Conservation (phyloP, 208 protist genomes). For the Borovskyia barvae region DNA sequence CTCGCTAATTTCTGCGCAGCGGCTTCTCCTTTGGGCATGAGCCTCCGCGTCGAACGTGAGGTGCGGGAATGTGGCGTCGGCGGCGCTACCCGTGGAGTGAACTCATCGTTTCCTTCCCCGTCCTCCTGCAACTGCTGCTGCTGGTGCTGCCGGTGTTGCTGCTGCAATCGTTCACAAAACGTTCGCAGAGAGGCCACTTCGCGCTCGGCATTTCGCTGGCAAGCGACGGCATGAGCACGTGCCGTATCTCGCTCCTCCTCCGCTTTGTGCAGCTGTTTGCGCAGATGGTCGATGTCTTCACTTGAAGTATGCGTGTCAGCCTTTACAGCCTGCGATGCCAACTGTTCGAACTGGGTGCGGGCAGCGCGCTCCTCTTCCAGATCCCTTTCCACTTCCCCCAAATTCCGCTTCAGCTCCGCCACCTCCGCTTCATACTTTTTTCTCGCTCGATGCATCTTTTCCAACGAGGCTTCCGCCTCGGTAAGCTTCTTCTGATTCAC, state of each 20-base stretch:
- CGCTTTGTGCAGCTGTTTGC: constrained; percentile 22
- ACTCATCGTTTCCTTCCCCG: constrained; percentile 13
- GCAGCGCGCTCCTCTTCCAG: constrained; percentile 31
- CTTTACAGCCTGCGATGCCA: constrained; percentile 32
- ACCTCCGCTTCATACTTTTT: constrained; percentile 25
- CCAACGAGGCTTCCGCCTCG: constrained; percentile 27
- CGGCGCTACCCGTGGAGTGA: constrained; percentile 16
- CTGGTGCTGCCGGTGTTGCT: constrained; percentile 25
- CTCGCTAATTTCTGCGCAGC: constrained; percentile 13
- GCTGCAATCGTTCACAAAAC: constrained; percentile 46
- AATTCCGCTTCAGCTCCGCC: constrained; percentile 22
- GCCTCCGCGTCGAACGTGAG: constrained; percentile 18
- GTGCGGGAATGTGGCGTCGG: constrained; percentile 19
- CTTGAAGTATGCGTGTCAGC: constrained; percentile 22
- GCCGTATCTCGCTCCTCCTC: constrained; percentile 16
- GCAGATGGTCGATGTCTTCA: constrained; percentile 28
- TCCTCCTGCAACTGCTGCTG: constrained; percentile 7
- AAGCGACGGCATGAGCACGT: constrained; percentile 8
- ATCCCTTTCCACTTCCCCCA: constrained; percentile 23
- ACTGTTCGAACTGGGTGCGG: constrained; percentile 31
- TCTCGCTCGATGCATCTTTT: constrained; percentile 28
- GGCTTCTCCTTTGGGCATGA: constrained; percentile 5
- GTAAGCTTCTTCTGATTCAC: constrained; percentile 20
- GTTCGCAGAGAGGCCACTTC: constrained; percentile 49
- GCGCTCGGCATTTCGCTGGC: constrained; percentile 22